Evolutionary conservation across 2,329 filamentous ascomycete genomes (phyloP).

Genomic region (Colletotrichum brevisporum): DNA sequence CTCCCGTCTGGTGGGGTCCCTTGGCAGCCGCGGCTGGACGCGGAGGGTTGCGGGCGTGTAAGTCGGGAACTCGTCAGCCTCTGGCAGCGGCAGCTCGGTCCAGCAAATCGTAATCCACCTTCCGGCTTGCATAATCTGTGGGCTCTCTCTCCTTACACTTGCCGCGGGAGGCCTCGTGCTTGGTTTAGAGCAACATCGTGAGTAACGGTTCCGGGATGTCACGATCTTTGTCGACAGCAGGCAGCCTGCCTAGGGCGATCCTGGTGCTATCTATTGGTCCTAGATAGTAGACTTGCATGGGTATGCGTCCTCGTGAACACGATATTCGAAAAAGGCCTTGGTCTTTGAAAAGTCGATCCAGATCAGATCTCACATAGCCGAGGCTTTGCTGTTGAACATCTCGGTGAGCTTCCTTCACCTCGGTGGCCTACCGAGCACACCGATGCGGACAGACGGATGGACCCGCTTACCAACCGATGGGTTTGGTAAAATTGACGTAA

Average conservation of each 20-base stretch:
- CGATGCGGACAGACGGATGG: background rate
- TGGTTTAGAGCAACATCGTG: background rate
- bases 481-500: constrained; percentile 26
- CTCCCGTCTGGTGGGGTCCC: constrained; percentile 24
- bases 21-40: constrained; percentile 24
- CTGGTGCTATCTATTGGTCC: background rate
- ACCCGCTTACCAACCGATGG: background rate
- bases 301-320: background rate
- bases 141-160: constrained; percentile 11
- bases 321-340: background rate
- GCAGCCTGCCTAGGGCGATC: background rate
- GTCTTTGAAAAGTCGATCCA: background rate
- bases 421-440: constrained; percentile 4
- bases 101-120: constrained; percentile 13
- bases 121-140: constrained; percentile 24
- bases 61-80: constrained; percentile 22
- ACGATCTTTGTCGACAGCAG: background rate
- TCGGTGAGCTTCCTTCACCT: constrained; percentile 25
- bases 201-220: constrained; percentile 2
- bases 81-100: constrained; percentile 14
- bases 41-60: constrained; percentile 30
- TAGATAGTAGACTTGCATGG: background rate
- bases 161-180: constrained; percentile 9
- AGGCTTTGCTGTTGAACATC: background rate
- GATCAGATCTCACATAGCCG: constrained; percentile 10